Percentiles rank a stretch among this genome's conserved stretches.
phyloP scores from a whole-genome alignment of 2,329 filamentous ascomycete genomes.

The Bisporella sp. region DNA sequence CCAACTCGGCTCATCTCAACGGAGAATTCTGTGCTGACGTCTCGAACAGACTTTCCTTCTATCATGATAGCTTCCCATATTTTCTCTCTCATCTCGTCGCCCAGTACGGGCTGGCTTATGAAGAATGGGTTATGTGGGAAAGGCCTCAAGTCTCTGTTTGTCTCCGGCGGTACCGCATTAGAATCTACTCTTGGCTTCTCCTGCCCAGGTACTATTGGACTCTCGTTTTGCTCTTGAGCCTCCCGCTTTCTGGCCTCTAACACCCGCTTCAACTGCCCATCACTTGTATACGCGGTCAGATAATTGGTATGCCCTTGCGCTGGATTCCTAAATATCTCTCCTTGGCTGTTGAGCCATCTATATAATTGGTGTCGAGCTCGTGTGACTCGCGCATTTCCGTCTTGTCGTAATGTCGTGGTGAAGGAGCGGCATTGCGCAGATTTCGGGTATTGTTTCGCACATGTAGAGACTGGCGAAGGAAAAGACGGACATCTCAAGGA shows the following conservation, averaged over 20 bases:
- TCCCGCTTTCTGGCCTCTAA: slow-evolving; percentile 1
- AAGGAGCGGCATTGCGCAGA: slow-evolving; percentile 21
- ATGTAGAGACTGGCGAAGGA: slow-evolving; percentile 12
- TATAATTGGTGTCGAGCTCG: slow-evolving; percentile 22
- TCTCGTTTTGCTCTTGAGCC: neutral
- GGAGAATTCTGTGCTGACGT: slow-evolving; percentile 55
- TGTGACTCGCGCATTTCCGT: slow-evolving; percentile 17
- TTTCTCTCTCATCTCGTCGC: slow-evolving; percentile 55
- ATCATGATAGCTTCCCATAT: slow-evolving; percentile 53
- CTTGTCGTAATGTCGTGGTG: slow-evolving; percentile 22
- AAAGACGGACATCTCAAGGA: slow-evolving; percentile 19
- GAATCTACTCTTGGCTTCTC: slow-evolving; percentile 3
- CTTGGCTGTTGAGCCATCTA: slow-evolving; percentile 23
- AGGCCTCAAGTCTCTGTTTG: slow-evolving; percentile 30
- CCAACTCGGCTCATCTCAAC: slow-evolving; percentile 65
- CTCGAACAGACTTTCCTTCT: slow-evolving; percentile 48
- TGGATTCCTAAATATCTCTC: slow-evolving; percentile 22
- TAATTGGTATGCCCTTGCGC: slow-evolving; percentile 25
- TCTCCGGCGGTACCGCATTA: slow-evolving; percentile 15
- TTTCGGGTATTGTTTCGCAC: slow-evolving; percentile 18
- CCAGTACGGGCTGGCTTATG: slow-evolving; percentile 53
- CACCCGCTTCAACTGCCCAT: slow-evolving; percentile 22
- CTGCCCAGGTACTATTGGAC: slow-evolving; percentile 1
- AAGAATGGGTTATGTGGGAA: slow-evolving; percentile 59
- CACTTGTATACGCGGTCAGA: slow-evolving; percentile 22